Conservation (phyloP, 2,329 filamentous ascomycete species). For the Neopestalotiopsis rosae region DNA sequence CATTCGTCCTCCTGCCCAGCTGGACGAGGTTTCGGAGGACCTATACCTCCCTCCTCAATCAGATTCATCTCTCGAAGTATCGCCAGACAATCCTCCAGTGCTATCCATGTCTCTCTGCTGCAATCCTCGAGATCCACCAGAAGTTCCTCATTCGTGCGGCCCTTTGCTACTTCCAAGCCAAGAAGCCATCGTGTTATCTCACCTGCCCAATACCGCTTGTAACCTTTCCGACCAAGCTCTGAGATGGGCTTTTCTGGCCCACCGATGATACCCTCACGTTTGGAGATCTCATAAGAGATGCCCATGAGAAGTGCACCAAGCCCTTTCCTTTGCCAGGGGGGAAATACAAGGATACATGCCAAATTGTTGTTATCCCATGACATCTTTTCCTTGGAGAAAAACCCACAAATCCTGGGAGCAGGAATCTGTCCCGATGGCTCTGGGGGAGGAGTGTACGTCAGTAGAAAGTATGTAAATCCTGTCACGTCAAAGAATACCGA, state of each 20-base stretch:
- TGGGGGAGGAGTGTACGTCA: constrained; percentile 72
- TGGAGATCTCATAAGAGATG: constrained; percentile 89
- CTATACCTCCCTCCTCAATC: constrained; percentile 61
- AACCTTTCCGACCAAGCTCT: constrained; percentile 81
- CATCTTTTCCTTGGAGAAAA: constrained; percentile 98
- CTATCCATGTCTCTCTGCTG: constrained; percentile 81
- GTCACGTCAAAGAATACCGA: constrained; percentile 97
- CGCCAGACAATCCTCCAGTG: constrained; percentile 80
- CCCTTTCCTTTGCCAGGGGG: constrained; percentile 91
- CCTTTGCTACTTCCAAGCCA: constrained; percentile 36
- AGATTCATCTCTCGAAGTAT: constrained; percentile 83
- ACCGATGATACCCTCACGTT: constrained; percentile 81
- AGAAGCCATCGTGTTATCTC: constrained; percentile 78
- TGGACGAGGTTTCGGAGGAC: constrained; percentile 42
- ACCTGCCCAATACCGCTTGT: constrained; percentile 84
- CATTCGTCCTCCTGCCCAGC: constrained; percentile 15
- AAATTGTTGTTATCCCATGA: constrained; percentile 99
- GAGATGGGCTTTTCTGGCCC: constrained; percentile 95
- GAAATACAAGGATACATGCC: constrained; percentile 94
- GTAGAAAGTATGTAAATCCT: constrained; percentile 92
- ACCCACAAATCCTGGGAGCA: constrained; percentile 75
- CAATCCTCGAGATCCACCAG: constrained; percentile 73
- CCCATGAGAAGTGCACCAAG: constrained; percentile 90
- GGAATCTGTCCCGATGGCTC: constrained; percentile 10
- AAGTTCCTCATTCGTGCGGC: constrained; percentile 39